Evolutionary conservation across 2,329 filamentous ascomycete genomes (phyloP).

Genomic region (Hortaea werneckii): DNA sequence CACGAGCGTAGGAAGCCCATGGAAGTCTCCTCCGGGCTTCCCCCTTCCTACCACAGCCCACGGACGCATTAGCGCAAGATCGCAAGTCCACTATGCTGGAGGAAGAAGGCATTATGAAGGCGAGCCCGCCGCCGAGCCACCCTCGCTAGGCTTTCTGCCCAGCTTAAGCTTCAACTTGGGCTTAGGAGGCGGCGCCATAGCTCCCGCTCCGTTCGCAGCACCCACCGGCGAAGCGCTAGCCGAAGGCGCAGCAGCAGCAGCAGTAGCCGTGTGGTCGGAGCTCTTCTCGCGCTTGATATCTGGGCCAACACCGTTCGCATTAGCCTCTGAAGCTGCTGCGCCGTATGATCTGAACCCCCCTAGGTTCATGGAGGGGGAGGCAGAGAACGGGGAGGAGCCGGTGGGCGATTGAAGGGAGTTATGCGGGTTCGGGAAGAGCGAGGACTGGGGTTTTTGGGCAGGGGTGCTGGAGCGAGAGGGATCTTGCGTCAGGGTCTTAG

Average conservation of each 20-base stretch:
- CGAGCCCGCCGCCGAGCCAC: background rate
- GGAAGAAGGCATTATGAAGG: background rate
- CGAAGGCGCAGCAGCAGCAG: background rate
- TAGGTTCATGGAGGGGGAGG: slow-evolving; percentile 12
- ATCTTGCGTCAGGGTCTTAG: background rate
- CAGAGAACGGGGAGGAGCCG: slow-evolving; percentile 7
- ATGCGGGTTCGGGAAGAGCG: background rate
- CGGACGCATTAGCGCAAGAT: too few relatives aligned
- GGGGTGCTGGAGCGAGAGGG: slow-evolving; percentile 6
- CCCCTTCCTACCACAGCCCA: too few relatives aligned
- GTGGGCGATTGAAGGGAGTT: slow-evolving; percentile 5
- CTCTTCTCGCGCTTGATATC: slow-evolving; percentile 5
- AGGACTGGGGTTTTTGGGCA: slow-evolving; percentile 1
- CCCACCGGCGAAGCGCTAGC: background rate
- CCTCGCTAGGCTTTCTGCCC: background rate
- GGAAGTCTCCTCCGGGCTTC: too few relatives aligned
- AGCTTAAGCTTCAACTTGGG: slow-evolving; percentile 10
- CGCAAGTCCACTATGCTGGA: too few relatives aligned
- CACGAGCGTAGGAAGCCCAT: too few relatives aligned
- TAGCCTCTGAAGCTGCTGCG: background rate
- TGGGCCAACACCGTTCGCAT: background rate
- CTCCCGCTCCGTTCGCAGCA: background rate
- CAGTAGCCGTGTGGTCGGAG: background rate
- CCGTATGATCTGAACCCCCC: slow-evolving; percentile 16
- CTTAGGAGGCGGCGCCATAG: slow-evolving; percentile 7